Base-by-base conservation (phyloP, 129 eudicot species). In the Heracleum sosnowskyi region DNA sequence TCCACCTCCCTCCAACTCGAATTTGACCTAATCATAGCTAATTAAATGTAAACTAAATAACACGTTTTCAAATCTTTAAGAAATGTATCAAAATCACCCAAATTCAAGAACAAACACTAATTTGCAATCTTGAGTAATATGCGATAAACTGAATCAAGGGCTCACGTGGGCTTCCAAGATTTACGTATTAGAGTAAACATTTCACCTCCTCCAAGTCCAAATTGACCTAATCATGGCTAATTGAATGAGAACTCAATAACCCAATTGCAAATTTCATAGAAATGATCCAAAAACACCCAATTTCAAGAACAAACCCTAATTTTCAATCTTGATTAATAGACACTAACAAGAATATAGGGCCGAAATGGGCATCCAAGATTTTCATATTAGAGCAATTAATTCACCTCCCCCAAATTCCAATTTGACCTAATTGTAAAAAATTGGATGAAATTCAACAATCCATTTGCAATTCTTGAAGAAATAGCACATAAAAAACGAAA, bases 341-440 rank as follows among this genome's bases (percentile, higher is more conserved):
- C 37, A 44, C 47, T 44, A 44, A 44, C 47, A 11, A 26, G 11
- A 42, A 73, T 42, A 1, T 28, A 26, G n/a, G n/a, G 53, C 1
- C 44, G 6, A 44, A 26, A 73, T 33, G 57, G 76, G 77, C 55
- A 44, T 10, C 77, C 33, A 73, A 12, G 39, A 73, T n/a, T 73
- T 28, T 44, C 60, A 73, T 26, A 24, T 3, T n/a, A 42, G 37
- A 41, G 31, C 16, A 33, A 40, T 1, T 22, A 41, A n/a, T 26
- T 12, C 76, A n/a, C 36, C 12, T n/a, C 18, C 55, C n/a, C 36
- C 0, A 10, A 16, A n/a, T 26, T 16, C 37, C 39, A 41, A 73
- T 41, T 42, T 18, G 60, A 11, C 60, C 33, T 71, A 44, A 42
- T 73, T 31, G 49, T 34, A 11, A 60, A 20, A 7, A 75, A 75